Evolutionary conservation across 1,139 yeast species (phyloP).

Genomic region (Saccharomyces pastorianus): DNA sequence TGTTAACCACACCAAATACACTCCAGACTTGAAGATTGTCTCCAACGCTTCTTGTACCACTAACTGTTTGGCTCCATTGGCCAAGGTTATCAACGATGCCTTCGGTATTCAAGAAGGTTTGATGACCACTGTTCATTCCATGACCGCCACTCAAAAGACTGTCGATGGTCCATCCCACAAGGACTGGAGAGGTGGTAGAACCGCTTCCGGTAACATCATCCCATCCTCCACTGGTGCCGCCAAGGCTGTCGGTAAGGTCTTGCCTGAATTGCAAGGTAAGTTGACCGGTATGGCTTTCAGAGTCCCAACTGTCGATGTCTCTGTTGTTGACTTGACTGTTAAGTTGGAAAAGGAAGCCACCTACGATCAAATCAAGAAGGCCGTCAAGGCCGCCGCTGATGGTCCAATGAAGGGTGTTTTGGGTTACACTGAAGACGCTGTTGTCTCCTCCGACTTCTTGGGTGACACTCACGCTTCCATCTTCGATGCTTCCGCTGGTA

Average conservation of each 20-base stretch:
- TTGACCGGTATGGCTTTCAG: slow-evolving; percentile 85
- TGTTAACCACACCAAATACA: slow-evolving; percentile 70
- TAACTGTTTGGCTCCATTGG: slow-evolving; percentile 84
- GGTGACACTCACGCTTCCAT: slow-evolving; percentile 69
- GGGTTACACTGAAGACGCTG: slow-evolving; percentile 81
- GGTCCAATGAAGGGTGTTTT: slow-evolving; percentile 66
- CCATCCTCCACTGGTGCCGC: slow-evolving; percentile 92
- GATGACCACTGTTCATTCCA: slow-evolving; percentile 86
- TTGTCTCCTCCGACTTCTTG: slow-evolving; percentile 77
- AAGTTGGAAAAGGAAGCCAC: slow-evolving; percentile 63
- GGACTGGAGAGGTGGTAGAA: slow-evolving; percentile 95
- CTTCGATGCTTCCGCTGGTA: slow-evolving; percentile 76
- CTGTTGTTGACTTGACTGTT: slow-evolving; percentile 67
- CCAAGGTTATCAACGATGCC: slow-evolving; percentile 69
- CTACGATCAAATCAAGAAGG: slow-evolving; percentile 69
- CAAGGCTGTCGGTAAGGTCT: slow-evolving; percentile 85
- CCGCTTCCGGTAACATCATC: slow-evolving; percentile 83
- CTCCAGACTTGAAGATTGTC: slow-evolving; percentile 59
- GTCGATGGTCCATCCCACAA: slow-evolving; percentile 91
- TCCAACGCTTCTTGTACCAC: slow-evolving; percentile 89
- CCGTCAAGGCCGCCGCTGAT: slow-evolving; percentile 61
- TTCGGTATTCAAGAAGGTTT: slow-evolving; percentile 80
- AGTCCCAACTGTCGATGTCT: slow-evolving; percentile 83
- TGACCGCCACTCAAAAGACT: slow-evolving; percentile 84
- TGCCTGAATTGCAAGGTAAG: slow-evolving; percentile 78